Conservation (phyloP, 768 basidiomycete genomes). For the Tylopilus sp. region DNA sequence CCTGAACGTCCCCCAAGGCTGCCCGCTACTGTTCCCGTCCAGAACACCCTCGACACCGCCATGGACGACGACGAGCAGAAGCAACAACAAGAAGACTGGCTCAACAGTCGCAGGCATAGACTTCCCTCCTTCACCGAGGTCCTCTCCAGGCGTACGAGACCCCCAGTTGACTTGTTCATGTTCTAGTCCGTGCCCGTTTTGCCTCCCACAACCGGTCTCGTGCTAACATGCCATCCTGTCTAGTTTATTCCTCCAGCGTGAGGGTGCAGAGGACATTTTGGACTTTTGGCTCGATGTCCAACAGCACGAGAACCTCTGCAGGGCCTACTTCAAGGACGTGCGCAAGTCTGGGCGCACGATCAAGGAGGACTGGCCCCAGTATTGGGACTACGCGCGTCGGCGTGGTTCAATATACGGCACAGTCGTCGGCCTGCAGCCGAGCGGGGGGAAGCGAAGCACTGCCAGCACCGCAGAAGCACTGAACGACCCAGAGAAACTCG, state of each 20-base stretch:
- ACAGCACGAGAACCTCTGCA: slow-evolving; percentile 97
- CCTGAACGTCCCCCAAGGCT: slow-evolving; percentile 12
- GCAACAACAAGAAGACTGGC: slow-evolving; percentile 68
- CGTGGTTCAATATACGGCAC: slow-evolving; percentile 93
- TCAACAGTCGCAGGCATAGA: slow-evolving; percentile 64
- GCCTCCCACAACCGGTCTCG: not conserved
- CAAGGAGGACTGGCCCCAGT: slow-evolving; percentile 98
- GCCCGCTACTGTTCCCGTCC: slow-evolving; percentile 15
- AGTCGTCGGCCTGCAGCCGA: slow-evolving; percentile 71
- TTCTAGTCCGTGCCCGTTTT: slow-evolving; percentile 74
- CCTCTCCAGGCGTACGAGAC: slow-evolving; percentile 82
- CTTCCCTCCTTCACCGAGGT: slow-evolving; percentile 91
- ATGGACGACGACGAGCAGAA: slow-evolving; percentile 60
- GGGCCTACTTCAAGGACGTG: slow-evolving; percentile 99
- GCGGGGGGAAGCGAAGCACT: slow-evolving; percentile 71
- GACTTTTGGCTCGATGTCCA: slow-evolving; percentile 99
- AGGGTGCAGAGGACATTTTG: slow-evolving; percentile 92
- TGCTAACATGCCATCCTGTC: slow-evolving; percentile 5
- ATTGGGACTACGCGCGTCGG: slow-evolving; percentile 89
- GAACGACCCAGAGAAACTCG: slow-evolving; percentile 66
- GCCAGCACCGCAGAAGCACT: slow-evolving; percentile 73
- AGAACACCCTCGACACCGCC: slow-evolving; percentile 2
- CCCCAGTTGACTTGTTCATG: slow-evolving; percentile 98
- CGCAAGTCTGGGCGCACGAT: slow-evolving; percentile 91
- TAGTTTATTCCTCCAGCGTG: slow-evolving; percentile 93